Evolutionary conservation across 1,139 yeast species (phyloP), one percentile per base, ranked within the genome.

Genomic region (Sugiyamaella neomexicana): DNA sequence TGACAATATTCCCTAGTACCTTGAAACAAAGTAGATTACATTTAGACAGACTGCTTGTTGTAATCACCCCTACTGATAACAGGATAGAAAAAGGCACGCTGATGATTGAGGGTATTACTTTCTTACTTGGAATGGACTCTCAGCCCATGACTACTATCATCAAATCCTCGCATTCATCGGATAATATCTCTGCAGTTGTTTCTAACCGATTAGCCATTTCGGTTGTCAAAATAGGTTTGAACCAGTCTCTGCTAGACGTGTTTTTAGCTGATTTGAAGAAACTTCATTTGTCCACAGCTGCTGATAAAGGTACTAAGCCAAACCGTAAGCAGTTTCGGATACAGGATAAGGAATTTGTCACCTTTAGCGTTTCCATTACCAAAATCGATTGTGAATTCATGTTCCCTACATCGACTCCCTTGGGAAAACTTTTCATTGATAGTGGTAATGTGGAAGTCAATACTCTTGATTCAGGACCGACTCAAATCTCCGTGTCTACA

Each of bases 361-460:
- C 5, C n/a, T 48, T 53, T 7, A 38, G 20, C 34, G 20, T 50
- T 20, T 7, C 16, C 6, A 41, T 47, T 9, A 7, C 45, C 4
- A 47, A 47, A 31, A 20, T 41, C 10, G 51, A 47, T 17, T 32
- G 40, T 17, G 20, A 17, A 34, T 32, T 56, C 12, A 42, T 34
- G 31, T 15, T 53, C 15, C 55, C 46, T 55, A n/a, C n/a, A 17
- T 45, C 54, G 0, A 59, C 52, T 5, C 42, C 50, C n/a, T 31
- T 64, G 29, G 65, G 67, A 2, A 41, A 34, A 10, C 52, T 64
- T 41, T 58, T 62, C 34, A 38, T 63, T 40, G 73, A 71, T 16
- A 63, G 67, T 46, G 70, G 67, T 17, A 65, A 67, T n/a, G 57
- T 66, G 20, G 65, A n/a, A 44, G 38, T 55, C 8, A 58, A 59